Percentiles rank a stretch among this genome's conserved stretches.
These are phyloP conservation scores for Solanum hybrid DNA, from an alignment of 305 asterid species.

Conservation along the genomic window DNA sequence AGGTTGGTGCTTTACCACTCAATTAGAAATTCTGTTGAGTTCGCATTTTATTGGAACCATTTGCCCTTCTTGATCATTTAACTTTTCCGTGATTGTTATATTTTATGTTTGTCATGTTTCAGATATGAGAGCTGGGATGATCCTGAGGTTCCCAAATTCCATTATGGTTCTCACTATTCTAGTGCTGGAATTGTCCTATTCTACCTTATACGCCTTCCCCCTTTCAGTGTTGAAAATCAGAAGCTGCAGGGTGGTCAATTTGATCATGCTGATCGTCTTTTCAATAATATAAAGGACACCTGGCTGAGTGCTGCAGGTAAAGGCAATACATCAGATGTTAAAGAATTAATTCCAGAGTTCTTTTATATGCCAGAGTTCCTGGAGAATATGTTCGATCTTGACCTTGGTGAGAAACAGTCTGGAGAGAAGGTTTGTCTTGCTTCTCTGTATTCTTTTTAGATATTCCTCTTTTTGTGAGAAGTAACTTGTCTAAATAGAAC, in stretches of 20 bases:
- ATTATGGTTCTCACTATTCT: conserved; percentile 98
- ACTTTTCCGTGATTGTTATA: neutral
- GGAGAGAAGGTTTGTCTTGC: conserved; percentile 83
- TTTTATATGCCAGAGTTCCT: conserved; percentile 95
- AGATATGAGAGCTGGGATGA: conserved; percentile 99
- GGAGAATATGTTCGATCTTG: conserved; percentile 81
- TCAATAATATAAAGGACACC: conserved; percentile 85
- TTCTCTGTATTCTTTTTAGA: conserved; percentile 2
- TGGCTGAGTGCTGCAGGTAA: conserved; percentile 99
- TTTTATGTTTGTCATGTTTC: conserved; percentile 6
- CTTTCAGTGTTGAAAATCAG: conserved; percentile 88
- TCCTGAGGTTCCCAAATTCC: conserved; percentile 99
- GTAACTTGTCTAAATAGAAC: neutral
- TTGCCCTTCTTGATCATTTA: neutral
- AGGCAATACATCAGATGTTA: conserved; percentile 97
- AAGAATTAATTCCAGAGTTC: conserved; percentile 97
- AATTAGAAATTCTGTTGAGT: neutral
- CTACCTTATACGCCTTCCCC: conserved; percentile 93
- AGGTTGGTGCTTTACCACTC: conserved; percentile 41
- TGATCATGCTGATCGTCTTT: conserved; percentile 99
- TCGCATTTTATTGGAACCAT: neutral
- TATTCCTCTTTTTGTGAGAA: neutral
- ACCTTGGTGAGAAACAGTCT: conserved; percentile 99
- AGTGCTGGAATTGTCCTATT: conserved; percentile 99
- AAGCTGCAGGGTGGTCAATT: conserved; percentile 99